Base-by-base conservation (phyloP, 495 filamentous ascomycete genomes). In the Penicillium atrosanguineum region DNA sequence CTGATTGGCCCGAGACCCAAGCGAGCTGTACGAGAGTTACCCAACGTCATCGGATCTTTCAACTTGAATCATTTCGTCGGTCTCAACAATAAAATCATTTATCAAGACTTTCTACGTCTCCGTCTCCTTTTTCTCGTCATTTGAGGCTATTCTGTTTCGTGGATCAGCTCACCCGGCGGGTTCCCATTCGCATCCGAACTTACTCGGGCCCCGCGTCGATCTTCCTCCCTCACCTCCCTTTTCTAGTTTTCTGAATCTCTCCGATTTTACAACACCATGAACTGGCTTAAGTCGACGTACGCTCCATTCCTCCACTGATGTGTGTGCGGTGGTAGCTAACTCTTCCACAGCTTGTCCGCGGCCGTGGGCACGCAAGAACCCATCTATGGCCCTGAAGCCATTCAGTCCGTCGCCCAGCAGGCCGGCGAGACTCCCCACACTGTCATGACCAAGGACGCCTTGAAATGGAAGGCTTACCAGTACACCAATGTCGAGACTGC, bases 341-440 rank as follows among this genome's bases (percentile, higher is more conserved):
- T 40, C 54, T 21, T 55, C 15, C 31, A 48, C 48, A 96, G 91
- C 71, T 78, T 96, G 69, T 88, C 93, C 67, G 85, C 90, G 69
- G 91, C 95, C 59, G 90, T 90, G 50, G 94, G 94, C 72, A 96
- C 92, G 50, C 86, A 92, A 69, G 94, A 98, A 77, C 95, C 94
- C 52, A 88, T 95, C 75, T 96, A 98, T 72, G 94, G 94, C 58
- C 88, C 95, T 31, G 83, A 85, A 14, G 92, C 91, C 59, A 88
- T 97, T 66, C 88, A 82, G 60, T 84, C 90, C 23, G 90, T 98
- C 42, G 84, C 87, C 49, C 78, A 87, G 58, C 91, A 96, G 72
- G 80, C 90, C 51, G 79, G 87, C 67, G 80, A 82, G 38, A 87
- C 83, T 4, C 87, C 90, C n/a, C 95, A 87, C 67, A 88, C 89